phyloP scores from a whole-genome alignment of 345 rosid genomes.

The Rhizophora apiculata region DNA sequence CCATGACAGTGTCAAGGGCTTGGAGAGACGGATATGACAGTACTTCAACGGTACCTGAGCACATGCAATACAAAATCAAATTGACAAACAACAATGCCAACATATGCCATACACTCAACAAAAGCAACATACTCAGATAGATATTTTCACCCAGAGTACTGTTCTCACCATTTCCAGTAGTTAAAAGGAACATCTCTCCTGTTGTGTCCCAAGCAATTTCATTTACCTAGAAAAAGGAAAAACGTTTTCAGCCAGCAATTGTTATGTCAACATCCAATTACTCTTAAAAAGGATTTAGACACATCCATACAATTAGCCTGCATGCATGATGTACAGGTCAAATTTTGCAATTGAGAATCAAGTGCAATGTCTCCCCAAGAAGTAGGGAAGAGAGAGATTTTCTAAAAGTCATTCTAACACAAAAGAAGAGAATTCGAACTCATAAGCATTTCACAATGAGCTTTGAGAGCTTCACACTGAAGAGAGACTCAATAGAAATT shows the following conservation, averaged over 20 bases:
- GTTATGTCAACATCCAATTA: not conserved
- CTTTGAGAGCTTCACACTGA: not conserved
- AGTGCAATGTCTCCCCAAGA: not conserved
- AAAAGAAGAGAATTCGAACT: no score
- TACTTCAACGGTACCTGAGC: conserved; percentile 89
- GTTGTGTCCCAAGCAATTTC: conserved; percentile 98
- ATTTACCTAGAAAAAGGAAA: conserved; percentile 60
- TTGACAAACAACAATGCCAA: not conserved
- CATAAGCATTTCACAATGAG: not conserved
- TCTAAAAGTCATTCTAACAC: not conserved
- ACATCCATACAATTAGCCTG: not conserved
- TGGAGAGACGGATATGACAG: conserved; percentile 75
- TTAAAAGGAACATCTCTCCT: conserved; percentile 91
- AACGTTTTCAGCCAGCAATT: not conserved
- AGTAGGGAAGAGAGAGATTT: not conserved
- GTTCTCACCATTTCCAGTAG: conserved; percentile 85
- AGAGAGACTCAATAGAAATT: not conserved
- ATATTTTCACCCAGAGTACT: not conserved
- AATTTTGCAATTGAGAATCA: not conserved
- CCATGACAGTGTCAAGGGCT: conserved; percentile 74
- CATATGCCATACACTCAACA: not conserved
- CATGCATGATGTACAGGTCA: not conserved
- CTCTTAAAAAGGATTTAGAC: not conserved
- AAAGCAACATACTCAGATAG: not conserved
- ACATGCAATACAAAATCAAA: not conserved